Conservation (phyloP, 352 stramenopile species). For the Phytophthora litchii region DNA sequence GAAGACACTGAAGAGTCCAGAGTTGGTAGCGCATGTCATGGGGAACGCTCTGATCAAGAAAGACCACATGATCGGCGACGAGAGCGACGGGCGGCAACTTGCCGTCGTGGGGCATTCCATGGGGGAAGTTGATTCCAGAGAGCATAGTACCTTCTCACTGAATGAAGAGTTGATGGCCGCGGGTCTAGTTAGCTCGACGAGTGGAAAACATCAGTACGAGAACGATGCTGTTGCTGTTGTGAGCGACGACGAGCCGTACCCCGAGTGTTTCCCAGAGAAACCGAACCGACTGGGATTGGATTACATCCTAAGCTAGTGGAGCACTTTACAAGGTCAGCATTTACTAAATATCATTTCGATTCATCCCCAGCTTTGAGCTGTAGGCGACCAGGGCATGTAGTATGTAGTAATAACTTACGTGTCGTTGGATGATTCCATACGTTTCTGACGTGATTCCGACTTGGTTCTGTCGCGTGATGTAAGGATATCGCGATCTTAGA, state of each 20-base stretch:
- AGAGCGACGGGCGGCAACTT: conserved; percentile 21
- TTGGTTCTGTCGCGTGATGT: too few species aligned
- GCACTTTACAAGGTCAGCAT: too few species aligned
- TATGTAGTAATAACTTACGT: too few species aligned
- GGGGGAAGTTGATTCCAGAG: neutral
- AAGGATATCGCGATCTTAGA: too few species aligned
- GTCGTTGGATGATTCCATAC: too few species aligned
- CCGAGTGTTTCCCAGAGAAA: conserved; percentile 1
- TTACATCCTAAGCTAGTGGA: conserved; percentile 8
- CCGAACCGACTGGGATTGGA: conserved; percentile 4
- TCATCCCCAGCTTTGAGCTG: too few species aligned
- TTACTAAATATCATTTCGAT: too few species aligned
- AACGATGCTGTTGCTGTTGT: neutral
- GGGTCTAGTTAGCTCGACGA: neutral
- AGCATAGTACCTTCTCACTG: too few species aligned
- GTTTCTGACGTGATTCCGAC: too few species aligned
- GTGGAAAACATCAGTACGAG: neutral
- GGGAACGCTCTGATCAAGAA: conserved; percentile 38
- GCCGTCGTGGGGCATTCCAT: conserved; percentile 1
- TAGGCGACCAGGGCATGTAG: too few species aligned
- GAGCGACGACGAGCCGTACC: conserved; percentile 9
- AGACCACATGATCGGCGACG: conserved; percentile 44
- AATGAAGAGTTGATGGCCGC: too few species aligned
- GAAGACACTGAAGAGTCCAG: conserved; percentile 31
- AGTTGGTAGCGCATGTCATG: conserved; percentile 32